Evolutionary conservation across 495 filamentous ascomycete species (phyloP).

Genomic region (Penicillium robsamsonii): DNA sequence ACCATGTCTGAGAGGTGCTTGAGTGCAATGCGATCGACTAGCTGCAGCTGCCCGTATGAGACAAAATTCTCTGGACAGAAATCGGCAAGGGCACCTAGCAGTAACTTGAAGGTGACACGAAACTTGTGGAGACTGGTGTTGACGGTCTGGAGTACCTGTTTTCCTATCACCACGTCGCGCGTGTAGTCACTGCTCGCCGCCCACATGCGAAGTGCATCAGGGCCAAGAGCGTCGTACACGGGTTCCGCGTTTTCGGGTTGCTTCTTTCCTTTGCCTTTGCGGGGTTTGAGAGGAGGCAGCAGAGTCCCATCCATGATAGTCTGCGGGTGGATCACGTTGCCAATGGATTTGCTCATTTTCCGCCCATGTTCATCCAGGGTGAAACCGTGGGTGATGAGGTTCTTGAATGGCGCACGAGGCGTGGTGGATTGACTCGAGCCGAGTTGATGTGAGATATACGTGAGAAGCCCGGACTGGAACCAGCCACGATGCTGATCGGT

Average conservation of each 20-base stretch:
- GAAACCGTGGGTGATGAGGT: constrained; percentile 92
- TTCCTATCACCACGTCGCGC: constrained; percentile 74
- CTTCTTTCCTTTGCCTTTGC: constrained; percentile 53
- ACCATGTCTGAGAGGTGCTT: constrained; percentile 65
- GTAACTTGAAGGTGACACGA: constrained; percentile 80
- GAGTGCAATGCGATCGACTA: constrained; percentile 73
- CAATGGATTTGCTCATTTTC: constrained; percentile 98
- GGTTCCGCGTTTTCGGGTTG: constrained; percentile 46
- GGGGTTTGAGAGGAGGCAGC: constrained; percentile 55
- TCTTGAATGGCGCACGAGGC: constrained; percentile 67
- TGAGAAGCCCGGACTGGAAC: constrained; percentile 99
- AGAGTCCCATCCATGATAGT: constrained; percentile 81
- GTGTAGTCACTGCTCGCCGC: constrained; percentile 90
- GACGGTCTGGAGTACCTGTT: constrained; percentile 68
- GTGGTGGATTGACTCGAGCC: constrained; percentile 37
- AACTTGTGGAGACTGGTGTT: constrained; percentile 78
- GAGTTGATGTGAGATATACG: constrained; percentile 64
- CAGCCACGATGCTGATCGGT: constrained; percentile 95
- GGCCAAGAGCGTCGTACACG: constrained; percentile 60
- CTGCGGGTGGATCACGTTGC: constrained; percentile 80
- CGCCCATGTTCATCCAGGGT: constrained; percentile 82
- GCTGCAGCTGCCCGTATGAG: constrained; percentile 43
- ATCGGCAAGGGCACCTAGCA: constrained; percentile 74
- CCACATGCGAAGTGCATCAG: constrained; percentile 91
- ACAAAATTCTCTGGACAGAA: constrained; percentile 44